These are phyloP conservation scores for Lachnellula suecica DNA, from an alignment of 2,329 filamentous ascomycete species.

Conservation along the genomic window DNA sequence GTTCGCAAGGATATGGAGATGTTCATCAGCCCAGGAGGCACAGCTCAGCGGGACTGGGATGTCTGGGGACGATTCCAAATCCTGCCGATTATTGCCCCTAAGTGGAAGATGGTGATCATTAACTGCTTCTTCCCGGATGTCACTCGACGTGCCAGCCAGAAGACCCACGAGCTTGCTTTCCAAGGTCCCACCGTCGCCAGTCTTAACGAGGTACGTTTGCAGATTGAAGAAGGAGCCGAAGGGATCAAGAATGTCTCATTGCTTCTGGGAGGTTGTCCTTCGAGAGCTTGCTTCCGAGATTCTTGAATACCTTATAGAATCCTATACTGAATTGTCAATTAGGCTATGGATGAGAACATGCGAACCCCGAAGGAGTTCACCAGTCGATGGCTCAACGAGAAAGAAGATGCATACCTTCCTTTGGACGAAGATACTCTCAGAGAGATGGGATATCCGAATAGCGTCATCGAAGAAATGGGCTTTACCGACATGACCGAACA, in stretches of 20 bases:
- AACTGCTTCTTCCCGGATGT: neutral
- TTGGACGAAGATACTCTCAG: neutral
- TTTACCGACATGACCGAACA: neutral
- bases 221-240: no score
- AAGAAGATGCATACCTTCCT: neutral
- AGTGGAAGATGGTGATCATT: neutral
- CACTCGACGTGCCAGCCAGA: neutral
- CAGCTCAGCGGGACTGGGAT: neutral
- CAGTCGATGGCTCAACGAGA: neutral
- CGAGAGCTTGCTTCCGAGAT: neutral
- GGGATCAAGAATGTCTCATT: no score
- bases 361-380: neutral
- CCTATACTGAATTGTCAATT: no score
- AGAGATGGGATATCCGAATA: neutral
- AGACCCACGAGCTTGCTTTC: neutral
- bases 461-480: neutral
- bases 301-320: neutral
- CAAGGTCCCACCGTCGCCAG: neutral
- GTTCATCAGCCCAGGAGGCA: neutral
- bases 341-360: no score
- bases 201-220: neutral
- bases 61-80: neutral
- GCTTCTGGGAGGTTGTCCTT: no score
- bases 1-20: neutral
- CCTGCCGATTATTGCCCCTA: neutral